Base-by-base conservation (phyloP, 2,329 filamentous ascomycete genomes). In the Westerdykella aurantiaca region DNA sequence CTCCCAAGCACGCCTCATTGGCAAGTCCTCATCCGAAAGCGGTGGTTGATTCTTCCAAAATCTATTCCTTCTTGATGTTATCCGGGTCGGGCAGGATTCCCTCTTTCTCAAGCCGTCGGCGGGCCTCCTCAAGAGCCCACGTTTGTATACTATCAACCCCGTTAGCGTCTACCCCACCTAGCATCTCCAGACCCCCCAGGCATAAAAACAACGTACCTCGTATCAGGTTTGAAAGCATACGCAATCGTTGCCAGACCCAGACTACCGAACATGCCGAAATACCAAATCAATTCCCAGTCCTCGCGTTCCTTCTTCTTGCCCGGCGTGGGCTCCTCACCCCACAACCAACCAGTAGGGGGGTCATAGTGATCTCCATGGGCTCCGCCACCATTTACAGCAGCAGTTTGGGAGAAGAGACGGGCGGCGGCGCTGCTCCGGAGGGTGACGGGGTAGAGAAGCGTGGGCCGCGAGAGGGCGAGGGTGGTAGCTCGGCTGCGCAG, bases 211-310 rank as follows among this genome's bases (percentile, higher is more conserved):
- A 88, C 90, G 75, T 78, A 98, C 93, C 88, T 95, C 52, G 91
- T 97, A 78, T 98, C 93, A 42, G 93, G 93, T 82, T 97, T 97
- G 69, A 93, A 97, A 50, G 88, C 88, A 73, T 95, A 88, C 53
- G 86, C 88, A 53, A 96, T 76, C 49, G 80, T 81, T 43, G 83
- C 84, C 53, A 88, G 75, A 22, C 81, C 71, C 62, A 95, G 72
- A 62, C 82, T 85, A 43, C 87, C 88, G 67, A 83, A 86, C 70
- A 95, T 89, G 39, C 90, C 89, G 67, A 86, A 87, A 67, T 85
- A 85, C 75, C 85, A 90, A 44, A 89, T 72, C 55, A 77, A 82
- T 78, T 98, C 93, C 93, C 93, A 98, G 41, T 91, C 93, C 74
- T 98, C 93, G 69, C 88, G 86, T 79, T 94, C 82, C 66, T 88